Conservation (phyloP, 2,329 filamentous ascomycete species). For the Xylariaceae sp. region DNA sequence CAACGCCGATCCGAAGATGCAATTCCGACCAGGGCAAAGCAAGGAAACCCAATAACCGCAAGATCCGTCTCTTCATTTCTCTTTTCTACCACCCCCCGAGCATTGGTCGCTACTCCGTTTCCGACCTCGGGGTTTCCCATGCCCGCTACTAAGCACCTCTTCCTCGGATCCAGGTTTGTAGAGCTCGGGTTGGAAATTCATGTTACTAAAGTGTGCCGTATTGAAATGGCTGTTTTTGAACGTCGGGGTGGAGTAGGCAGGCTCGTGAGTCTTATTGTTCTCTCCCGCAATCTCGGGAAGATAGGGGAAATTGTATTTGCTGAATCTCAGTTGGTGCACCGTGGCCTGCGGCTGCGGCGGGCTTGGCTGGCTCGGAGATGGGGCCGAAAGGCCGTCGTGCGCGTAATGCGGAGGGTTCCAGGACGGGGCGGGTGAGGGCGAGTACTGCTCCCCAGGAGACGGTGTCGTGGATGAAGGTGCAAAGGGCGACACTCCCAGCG, state of each 20-base stretch:
- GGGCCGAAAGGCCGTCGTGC: constrained; percentile 24
- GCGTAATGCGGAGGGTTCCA: constrained; percentile 34
- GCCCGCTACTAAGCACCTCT: constrained; percentile 20
- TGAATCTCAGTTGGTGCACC: constrained; percentile 45
- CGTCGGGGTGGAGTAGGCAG: constrained; percentile 49
- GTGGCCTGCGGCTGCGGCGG: constrained; percentile 25
- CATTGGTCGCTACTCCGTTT: constrained; percentile 30
- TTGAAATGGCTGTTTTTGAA: constrained; percentile 66
- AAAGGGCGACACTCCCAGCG: too few relatives aligned
- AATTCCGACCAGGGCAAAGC: constrained; percentile 20
- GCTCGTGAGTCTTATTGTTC: constrained; percentile 35
- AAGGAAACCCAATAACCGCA: constrained; percentile 17
- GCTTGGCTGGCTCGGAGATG: constrained; percentile 30
- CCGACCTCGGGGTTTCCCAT: constrained; percentile 22
- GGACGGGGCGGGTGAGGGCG: constrained; percentile 32
- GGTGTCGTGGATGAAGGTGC: constrained; percentile 29
- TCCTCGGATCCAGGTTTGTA: constrained; percentile 39
- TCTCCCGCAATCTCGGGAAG: constrained; percentile 33
- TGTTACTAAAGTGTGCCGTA: constrained; percentile 61
- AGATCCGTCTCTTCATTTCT: constrained; percentile 22
- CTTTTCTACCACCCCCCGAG: constrained; percentile 28
- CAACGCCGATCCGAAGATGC: constrained; percentile 17
- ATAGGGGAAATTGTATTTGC: constrained; percentile 45
- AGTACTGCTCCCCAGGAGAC: constrained; percentile 30
- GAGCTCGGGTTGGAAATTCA: constrained; percentile 53